Percentiles rank a stretch among this genome's conserved stretches.
Conservation (phyloP, 2,329 filamentous ascomycete species). For the Venturia carpophila region DNA sequence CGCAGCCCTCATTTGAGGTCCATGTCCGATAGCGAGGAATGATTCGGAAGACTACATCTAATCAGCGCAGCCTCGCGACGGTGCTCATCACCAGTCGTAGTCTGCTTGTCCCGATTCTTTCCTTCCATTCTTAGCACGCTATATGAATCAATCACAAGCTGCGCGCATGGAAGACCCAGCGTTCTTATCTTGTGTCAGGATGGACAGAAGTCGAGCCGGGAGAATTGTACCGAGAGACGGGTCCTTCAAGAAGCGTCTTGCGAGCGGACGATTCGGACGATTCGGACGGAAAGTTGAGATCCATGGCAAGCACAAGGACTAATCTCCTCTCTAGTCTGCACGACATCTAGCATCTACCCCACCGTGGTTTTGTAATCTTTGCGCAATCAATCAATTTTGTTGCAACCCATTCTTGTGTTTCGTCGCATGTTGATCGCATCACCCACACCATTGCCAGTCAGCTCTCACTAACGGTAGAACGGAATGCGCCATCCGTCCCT, state of each 20-base stretch:
- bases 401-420: not conserved
- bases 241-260: not conserved
- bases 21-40: not conserved
- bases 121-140: not conserved
- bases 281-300: not conserved
- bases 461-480: not conserved
- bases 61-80: conserved; percentile 1
- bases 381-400: conserved; percentile 1
- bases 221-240: not conserved
- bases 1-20: not conserved
- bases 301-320: not conserved
- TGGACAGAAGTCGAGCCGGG: not conserved
- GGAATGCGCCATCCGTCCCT: not conserved
- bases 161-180: not conserved
- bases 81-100: not conserved
- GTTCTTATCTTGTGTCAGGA: not conserved
- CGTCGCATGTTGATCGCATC: not conserved
- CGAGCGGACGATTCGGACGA: not conserved
- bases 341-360: not conserved
- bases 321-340: not conserved
- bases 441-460: not conserved
- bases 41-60: not conserved
- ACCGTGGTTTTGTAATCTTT: not conserved
- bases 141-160: not conserved
- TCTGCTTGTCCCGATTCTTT: not conserved